Evolutionary conservation across 2,329 filamentous ascomycete genomes (phyloP), one percentile per base, ranked within the genome.

Genomic region (Arachnomyces sp.): DNA sequence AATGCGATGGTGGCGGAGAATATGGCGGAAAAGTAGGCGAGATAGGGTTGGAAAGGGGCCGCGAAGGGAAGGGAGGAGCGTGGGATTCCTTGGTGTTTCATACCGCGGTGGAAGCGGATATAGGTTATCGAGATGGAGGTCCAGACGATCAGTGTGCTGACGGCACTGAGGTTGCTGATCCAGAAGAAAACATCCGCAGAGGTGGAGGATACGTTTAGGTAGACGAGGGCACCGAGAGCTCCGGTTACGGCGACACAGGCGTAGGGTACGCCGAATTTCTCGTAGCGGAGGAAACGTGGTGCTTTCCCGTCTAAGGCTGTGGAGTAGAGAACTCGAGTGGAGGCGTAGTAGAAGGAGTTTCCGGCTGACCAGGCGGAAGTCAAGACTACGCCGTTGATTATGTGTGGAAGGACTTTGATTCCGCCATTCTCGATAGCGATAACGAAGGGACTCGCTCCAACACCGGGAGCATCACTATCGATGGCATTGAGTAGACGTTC

Each of bases 81-180:
- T 49, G 77, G 73, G 17, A 86, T 67, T 0, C 81, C 81, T 53
- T 87, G 83, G 0, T 71, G 78, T 31, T 71, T 64, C 39, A 83
- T 71, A 0, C 83, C 83, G 25, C 77, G 75, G 59, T 80, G 68
- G 59, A 85, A 88, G 48, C 74, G 74, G 40, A 87, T 61, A 57
- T 84, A 88, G 0, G 81, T 79, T 18, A 45, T 37, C 8, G 34
- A 15, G 11, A 48, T 36, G 14, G 39, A 45, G 12, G 40, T 36
- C 44, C 43, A 48, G 28, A 45, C 34, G 7, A 48, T 32, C 11
- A 48, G 25, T 2, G 39, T 43, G 18, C 36, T 43, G 17, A 48
- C 45, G 36, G 44, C 36, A 30, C 40, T 45, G 18, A 49, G 28
- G 37, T 49, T 49, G 36, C 37, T 45, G 33, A 48, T 42, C 46